These are phyloP conservation scores for Backusella tuberculispora DNA, from an alignment of 192 early-diverging fungal genomes.

Conservation along the genomic window DNA sequence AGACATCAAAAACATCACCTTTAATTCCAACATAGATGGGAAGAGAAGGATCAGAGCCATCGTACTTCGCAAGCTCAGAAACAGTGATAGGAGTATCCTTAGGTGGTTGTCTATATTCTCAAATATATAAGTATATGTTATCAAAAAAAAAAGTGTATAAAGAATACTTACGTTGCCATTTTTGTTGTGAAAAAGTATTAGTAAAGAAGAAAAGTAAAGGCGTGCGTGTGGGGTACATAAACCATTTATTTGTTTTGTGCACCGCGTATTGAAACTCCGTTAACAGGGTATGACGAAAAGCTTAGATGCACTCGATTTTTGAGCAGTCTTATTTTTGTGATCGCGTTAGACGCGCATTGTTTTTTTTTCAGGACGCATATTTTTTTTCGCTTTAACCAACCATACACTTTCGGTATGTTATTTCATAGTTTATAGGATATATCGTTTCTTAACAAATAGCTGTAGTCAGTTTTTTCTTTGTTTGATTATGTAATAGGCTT, in stretches of 20 bases:
- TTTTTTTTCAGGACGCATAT: too few species aligned
- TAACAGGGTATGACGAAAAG: not conserved
- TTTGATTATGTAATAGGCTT: too few species aligned
- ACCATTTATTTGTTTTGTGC: not conserved
- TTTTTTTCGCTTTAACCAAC: too few species aligned
- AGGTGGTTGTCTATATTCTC: conserved; percentile 35
- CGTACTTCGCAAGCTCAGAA: conserved; percentile 61
- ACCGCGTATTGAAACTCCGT: not conserved
- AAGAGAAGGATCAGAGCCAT: conserved; percentile 58
- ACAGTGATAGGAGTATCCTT: conserved; percentile 51
- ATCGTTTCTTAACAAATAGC: too few species aligned
- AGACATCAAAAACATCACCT: conserved; percentile 82
- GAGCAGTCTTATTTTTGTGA: too few species aligned
- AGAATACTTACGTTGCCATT: conserved; percentile 3
- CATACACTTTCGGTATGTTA: too few species aligned
- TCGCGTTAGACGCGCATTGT: too few species aligned
- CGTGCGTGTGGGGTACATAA: not conserved
- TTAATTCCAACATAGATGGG: conserved; percentile 87
- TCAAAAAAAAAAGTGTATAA: not conserved
- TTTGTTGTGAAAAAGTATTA: conserved; percentile 6
- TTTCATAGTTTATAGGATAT: too few species aligned
- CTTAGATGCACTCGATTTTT: too few species aligned
- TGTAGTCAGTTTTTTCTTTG: too few species aligned
- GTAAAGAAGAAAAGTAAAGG: not conserved
- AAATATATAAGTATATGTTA: conserved; percentile 15